phyloP scores from a whole-genome alignment of 371 early-diverging fungal species.

The Saksenaea vasiformis region DNA sequence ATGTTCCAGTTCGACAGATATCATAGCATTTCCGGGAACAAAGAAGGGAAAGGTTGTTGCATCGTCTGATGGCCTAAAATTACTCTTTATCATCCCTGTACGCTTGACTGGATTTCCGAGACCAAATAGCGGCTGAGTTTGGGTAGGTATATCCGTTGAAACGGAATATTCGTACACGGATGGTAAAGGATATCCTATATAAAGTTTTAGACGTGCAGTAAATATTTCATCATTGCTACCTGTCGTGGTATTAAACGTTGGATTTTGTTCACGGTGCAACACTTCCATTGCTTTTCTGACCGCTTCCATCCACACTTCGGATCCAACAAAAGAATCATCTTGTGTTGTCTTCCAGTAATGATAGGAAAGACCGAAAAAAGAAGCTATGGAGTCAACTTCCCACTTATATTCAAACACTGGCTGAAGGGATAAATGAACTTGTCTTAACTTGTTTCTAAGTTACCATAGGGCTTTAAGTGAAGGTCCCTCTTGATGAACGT shows the following conservation, averaged over 20 bases:
- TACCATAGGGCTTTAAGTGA: neutral
- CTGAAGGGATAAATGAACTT: neutral
- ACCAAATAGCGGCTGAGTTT: conserved; percentile 54
- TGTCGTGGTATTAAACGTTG: conserved; percentile 39
- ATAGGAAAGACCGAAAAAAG: conserved; percentile 52
- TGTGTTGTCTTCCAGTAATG: conserved; percentile 45
- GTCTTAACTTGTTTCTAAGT: no score
- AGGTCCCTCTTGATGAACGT: neutral
- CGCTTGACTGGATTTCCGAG: conserved; percentile 49
- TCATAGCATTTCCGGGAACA: conserved; percentile 62
- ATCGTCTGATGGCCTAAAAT: conserved; percentile 65
- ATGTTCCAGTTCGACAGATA: conserved; percentile 51
- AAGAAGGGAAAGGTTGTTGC: conserved; percentile 57
- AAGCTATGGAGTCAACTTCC: conserved; percentile 59
- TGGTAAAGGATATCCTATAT: conserved; percentile 14
- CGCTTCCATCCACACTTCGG: conserved; percentile 41
- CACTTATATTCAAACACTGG: conserved; percentile 51
- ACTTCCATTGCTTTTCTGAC: conserved; percentile 30
- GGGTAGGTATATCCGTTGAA: conserved; percentile 37
- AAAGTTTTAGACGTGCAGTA: neutral
- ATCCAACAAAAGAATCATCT: conserved; percentile 36
- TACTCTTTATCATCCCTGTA: conserved; percentile 56
- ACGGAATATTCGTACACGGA: conserved; percentile 25
- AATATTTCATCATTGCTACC: conserved; percentile 10
- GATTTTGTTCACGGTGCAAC: conserved; percentile 35